Evolutionary conservation across 148 eudicot genomes (phyloP), one percentile per base, ranked within the genome.

Genomic region (Vaccinium macrocarpon): DNA sequence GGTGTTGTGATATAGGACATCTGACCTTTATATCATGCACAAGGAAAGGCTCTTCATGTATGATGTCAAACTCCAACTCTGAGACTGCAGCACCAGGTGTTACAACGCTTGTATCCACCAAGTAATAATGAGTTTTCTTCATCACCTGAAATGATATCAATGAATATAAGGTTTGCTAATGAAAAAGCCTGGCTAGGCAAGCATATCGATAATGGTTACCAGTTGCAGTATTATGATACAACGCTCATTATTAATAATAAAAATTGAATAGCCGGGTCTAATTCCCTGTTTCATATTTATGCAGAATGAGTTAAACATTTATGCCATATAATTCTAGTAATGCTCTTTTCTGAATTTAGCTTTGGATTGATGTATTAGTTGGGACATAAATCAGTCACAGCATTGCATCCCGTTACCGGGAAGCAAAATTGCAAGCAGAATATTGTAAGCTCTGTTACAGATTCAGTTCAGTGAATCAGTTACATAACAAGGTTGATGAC

Each of bases 11-110:
- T 35, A 27, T 0, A 71, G 48, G 19, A 38, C 21, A 19, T 49
- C 91, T 77, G 56, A 97, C 99, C 99, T 94, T 91, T 76, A 97
- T 82, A 86, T 90, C 95, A 71, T 93, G 93, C 68, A 94, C 92
- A 11, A 82, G 8, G 81, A 97, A 97, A 53, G 98, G 99, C 82
- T 93, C 92, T 88, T 97, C 98, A 8, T 88, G 68, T 87, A 97
- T 97, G 79, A 95, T 86, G 56, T 93, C 91, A 84, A 97, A 97
- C 88, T 95, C 94, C 90, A 97, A 89, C 56, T 89, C 91, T 42
- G 99, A 97, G 87, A 97, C 99, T 76, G 98, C 99, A 86, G 99
- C 99, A 84, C 99, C 99, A 74, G 95, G 91, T 84, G 87, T 84
- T 62, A 97, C 81, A 32, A 87, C 93, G 84, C 98, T 95, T 14